Percentiles rank a stretch among this genome's conserved stretches.
phyloP scores from a whole-genome alignment of 2,329 filamentous ascomycete species.

The Colletotrichum sojae region DNA sequence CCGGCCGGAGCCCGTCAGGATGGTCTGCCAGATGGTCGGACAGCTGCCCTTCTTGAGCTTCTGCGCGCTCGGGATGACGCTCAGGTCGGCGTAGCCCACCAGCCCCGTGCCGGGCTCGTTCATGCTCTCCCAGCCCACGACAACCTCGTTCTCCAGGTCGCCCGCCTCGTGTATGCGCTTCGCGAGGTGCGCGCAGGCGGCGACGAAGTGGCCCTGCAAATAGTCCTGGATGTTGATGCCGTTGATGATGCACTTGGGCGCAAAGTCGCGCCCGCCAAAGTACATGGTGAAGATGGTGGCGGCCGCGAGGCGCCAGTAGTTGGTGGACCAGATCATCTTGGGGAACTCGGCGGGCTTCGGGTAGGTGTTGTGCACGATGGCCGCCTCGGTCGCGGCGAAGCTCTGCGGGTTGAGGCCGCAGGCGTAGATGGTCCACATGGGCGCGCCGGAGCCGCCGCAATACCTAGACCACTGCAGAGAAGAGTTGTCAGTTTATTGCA shows the following conservation, averaged over 20 bases:
- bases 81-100: slow-evolving; percentile 86
- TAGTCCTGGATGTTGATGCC: slow-evolving; percentile 97
- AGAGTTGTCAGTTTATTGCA: neutral
- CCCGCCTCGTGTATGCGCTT: slow-evolving; percentile 90
- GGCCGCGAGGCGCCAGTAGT: slow-evolving; percentile 89
- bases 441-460: slow-evolving; percentile 93
- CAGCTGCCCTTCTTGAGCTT: slow-evolving; percentile 93
- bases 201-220: slow-evolving; percentile 87
- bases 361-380: slow-evolving; percentile 95
- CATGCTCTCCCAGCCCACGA: slow-evolving; percentile 96
- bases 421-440: slow-evolving; percentile 98
- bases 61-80: slow-evolving; percentile 86
- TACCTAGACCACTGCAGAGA: slow-evolving; percentile 98
- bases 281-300: slow-evolving; percentile 96
- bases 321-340: slow-evolving; percentile 99
- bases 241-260: slow-evolving; percentile 95
- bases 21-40: slow-evolving; percentile 94
- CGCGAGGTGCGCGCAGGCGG: slow-evolving; percentile 85
- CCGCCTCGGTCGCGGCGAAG: slow-evolving; percentile 90
- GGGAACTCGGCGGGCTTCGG: slow-evolving; percentile 88
- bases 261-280: slow-evolving; percentile 91
- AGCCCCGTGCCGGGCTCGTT: slow-evolving; percentile 96
- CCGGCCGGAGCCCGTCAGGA: slow-evolving; percentile 90
- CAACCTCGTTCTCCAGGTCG: slow-evolving; percentile 86
- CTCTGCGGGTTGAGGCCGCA: slow-evolving; percentile 89